Percentiles rank a stretch among this genome's conserved stretches.
phyloP scores from a whole-genome alignment of 2,329 filamentous ascomycete species.

The Penicillium sp. region DNA sequence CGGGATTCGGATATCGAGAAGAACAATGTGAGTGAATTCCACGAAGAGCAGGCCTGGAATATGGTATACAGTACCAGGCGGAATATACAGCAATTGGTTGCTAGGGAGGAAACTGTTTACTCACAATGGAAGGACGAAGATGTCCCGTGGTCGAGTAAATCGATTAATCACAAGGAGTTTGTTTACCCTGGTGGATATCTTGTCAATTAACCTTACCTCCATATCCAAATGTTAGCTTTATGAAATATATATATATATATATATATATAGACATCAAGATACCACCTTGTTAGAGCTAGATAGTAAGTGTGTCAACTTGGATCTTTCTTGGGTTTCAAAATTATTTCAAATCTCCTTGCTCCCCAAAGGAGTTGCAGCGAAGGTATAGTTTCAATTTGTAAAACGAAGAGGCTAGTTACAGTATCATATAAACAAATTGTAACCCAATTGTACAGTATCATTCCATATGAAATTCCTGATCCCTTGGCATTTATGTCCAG shows the following conservation, averaged over 20 bases:
- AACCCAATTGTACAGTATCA: background rate
- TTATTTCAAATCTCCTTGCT: background rate
- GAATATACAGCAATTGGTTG: conserved; percentile 26
- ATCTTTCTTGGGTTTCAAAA: background rate
- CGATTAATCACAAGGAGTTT: conserved; percentile 16
- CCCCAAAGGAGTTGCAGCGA: background rate
- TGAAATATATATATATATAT: background rate
- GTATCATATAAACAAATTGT: background rate
- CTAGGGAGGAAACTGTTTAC: conserved; percentile 16
- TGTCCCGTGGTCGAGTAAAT: conserved; percentile 20
- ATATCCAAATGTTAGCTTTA: background rate
- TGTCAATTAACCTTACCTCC: background rate
- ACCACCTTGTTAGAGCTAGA: background rate
- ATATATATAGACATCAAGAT: background rate
- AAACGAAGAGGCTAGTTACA: background rate
- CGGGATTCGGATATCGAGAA: conserved; percentile 30
- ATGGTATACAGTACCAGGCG: conserved; percentile 27
- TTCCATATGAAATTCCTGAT: background rate
- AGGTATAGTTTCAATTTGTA: background rate
- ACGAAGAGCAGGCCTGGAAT: conserved; percentile 17
- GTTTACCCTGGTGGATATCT: conserved; percentile 23
- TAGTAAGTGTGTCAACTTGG: background rate
- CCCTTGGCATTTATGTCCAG: background rate
- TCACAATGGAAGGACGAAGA: conserved; percentile 21
- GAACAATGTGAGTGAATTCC: conserved; percentile 15